Evolutionary conservation across 495 filamentous ascomycete genomes (phyloP).

Genomic region (Recurvomyces mirabilis): DNA sequence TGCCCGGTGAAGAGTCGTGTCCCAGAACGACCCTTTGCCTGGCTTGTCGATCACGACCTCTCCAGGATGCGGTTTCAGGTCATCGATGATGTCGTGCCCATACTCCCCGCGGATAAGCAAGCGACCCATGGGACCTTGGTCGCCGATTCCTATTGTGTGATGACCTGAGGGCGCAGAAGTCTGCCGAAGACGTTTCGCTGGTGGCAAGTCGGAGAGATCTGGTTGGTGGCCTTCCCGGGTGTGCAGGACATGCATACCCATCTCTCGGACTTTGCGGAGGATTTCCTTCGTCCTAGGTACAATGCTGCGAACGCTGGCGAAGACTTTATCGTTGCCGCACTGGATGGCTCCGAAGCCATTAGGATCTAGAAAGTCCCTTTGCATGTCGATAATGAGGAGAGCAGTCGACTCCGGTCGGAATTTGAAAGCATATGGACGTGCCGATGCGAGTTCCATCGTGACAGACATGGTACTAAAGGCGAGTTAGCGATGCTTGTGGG

Average conservation of each 20-base stretch:
- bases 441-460: conserved; percentile 6
- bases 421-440: conserved; percentile 45
- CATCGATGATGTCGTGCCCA: conserved; percentile 53
- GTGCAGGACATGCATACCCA: conserved; percentile 49
- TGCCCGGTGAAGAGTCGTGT: conserved; percentile 52
- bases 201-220: conserved; percentile 48
- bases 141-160: conserved; percentile 41
- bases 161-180: conserved; percentile 40
- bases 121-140: conserved; percentile 50
- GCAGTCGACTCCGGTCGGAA: conserved; percentile 51
- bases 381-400: conserved; percentile 62
- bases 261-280: conserved; percentile 16
- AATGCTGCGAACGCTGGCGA: conserved; percentile 1
- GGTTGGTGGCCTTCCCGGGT: conserved; percentile 55
- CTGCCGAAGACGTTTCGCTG: conserved; percentile 43
- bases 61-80: conserved; percentile 40
- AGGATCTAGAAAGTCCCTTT: conserved; percentile 42
- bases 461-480: neutral
- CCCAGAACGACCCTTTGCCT: conserved; percentile 51
- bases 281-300: conserved; percentile 31
- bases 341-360: conserved; percentile 11
- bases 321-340: conserved; percentile 13
- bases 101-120: conserved; percentile 54
- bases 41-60: conserved; percentile 62
- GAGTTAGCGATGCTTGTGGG: neutral